A percentile compares a stretch with the other conserved stretches of the same genome.
Evolutionary conservation across 2,329 filamentous ascomycete species (phyloP).

Genomic region (Sporothrix schenckii): DNA sequence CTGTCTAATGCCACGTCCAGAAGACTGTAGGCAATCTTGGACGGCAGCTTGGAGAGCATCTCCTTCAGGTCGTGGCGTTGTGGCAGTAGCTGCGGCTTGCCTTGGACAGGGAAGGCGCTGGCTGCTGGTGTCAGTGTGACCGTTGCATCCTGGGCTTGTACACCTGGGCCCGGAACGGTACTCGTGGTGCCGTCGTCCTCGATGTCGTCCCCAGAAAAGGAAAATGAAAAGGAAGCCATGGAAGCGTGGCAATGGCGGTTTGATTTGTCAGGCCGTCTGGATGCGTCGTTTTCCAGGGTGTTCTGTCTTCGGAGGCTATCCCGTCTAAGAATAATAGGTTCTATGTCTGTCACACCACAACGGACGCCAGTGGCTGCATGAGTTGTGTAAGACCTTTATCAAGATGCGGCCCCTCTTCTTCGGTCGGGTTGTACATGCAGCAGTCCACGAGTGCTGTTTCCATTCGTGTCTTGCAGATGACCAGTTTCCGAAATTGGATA

Average conservation of each 20-base stretch:
- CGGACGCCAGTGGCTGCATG: neutral
- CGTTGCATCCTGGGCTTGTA: neutral
- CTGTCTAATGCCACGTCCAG: constrained; percentile 60
- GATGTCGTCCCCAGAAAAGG: constrained; percentile 68
- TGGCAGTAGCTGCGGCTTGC: constrained; percentile 62
- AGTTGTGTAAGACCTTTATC: constrained; percentile 25
- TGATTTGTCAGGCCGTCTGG: neutral
- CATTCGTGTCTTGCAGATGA: constrained; percentile 19
- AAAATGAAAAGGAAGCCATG: constrained; percentile 51
- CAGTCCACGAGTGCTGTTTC: neutral
- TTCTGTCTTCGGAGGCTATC: too few relatives aligned
- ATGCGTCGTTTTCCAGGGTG: neutral
- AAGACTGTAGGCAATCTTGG: constrained; percentile 70
- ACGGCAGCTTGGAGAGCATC: constrained; percentile 65
- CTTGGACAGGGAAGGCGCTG: constrained; percentile 63
- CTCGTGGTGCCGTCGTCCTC: constrained; percentile 44
- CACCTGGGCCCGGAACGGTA: constrained; percentile 32
- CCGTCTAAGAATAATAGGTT: too few relatives aligned
- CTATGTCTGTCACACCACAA: neutral
- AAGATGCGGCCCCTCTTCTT: constrained; percentile 22
- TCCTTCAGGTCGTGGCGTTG: constrained; percentile 54
- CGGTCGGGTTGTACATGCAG: neutral
- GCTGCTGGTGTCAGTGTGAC: constrained; percentile 39
- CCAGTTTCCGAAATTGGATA: neutral
- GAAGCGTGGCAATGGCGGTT: neutral